Conservation (phyloP, 768 basidiomycete genomes). For the Psilocybe azurescens region DNA sequence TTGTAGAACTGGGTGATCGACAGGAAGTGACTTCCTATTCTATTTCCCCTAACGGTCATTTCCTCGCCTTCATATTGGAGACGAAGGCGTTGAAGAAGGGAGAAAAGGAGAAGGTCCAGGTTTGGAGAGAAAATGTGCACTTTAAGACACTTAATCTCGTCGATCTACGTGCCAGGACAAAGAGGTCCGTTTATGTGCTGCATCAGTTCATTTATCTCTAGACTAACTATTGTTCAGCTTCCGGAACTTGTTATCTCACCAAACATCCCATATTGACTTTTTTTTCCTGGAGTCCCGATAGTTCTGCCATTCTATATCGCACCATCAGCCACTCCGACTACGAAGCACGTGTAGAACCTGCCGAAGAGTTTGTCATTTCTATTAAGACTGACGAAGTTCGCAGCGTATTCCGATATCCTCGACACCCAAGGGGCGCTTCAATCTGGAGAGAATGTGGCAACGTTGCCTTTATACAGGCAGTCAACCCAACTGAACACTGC, state of each 20-base stretch:
- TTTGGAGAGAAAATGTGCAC: constrained; percentile 16
- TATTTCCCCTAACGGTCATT: constrained; percentile 13
- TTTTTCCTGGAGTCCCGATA: constrained; percentile 17
- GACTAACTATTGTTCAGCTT: neutral
- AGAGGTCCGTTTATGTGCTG: constrained; percentile 1
- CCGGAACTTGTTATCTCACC: neutral
- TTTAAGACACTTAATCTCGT: constrained; percentile 12
- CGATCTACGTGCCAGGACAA: constrained; percentile 2
- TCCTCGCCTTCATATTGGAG: constrained; percentile 11
- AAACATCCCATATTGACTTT: constrained; percentile 8
- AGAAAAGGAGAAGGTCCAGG: constrained; percentile 12
- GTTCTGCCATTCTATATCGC: constrained; percentile 12
- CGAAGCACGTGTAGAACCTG: constrained; percentile 2
- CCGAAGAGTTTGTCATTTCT: neutral
- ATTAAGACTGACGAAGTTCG: neutral
- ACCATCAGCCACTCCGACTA: constrained; percentile 10
- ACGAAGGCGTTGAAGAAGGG: constrained; percentile 12
- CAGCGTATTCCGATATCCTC: constrained; percentile 3
- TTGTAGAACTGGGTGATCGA: constrained; percentile 9
- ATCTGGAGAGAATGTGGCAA: constrained; percentile 12
- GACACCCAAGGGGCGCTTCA: constrained; percentile 6
- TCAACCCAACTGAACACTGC: constrained; percentile 2
- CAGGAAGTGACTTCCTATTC: constrained; percentile 10
- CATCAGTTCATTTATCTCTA: neutral
- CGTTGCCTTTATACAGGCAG: constrained; percentile 8